Evolutionary conservation across 2,329 filamentous ascomycete species (phyloP), one percentile per base, ranked within the genome.

Genomic region (Pseudogymnoascus sp.): DNA sequence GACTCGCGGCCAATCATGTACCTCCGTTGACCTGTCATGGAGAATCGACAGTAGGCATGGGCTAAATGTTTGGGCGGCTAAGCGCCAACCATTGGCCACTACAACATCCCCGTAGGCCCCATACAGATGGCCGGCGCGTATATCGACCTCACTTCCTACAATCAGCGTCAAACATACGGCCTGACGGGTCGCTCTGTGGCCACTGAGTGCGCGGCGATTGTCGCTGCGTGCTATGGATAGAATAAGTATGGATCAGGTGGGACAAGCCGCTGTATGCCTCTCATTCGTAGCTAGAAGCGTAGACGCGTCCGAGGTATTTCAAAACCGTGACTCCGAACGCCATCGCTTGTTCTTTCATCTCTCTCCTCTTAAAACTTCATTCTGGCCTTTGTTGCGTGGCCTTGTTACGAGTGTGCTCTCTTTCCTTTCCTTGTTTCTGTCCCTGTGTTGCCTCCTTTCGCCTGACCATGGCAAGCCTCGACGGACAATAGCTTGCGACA

Each of bases 161-260:
- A 54, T 54, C 47, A 54, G 25, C 47, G 47, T 33, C 47, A 54
- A 54, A 18, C n/a, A 54, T 16, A 54, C 25, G 47, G 25, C 47
- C 47, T 54, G 47, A 54, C 16, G 25, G 25, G 7, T 18, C 25
- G 47, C 28, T 28, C 18, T 9, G 3, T 54, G 16, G 47, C 47
- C 47, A 54, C 47, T 54, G 47, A 54, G 47, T 33, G 18, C 47
- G 47, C 25, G 9, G 47, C 47, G 47, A 54, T 54, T 54, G 47
- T 54, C 47, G 47, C 47, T 33, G 47, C 7, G 47, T 54, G 47
- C 47, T 54, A 54, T 54, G 47, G 25, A 33, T 54, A 54, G 47
- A 54, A 54, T 33, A 54, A 54, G 47, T 54, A 54, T 54, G 28
- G 25, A 54, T 54, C 47, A 54, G 47, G 47, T 54, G 47, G 47